Evolutionary conservation across 495 filamentous ascomycete species (phyloP), one percentile per base, ranked within the genome.

Genomic region (Annulohypoxylon nitens): DNA sequence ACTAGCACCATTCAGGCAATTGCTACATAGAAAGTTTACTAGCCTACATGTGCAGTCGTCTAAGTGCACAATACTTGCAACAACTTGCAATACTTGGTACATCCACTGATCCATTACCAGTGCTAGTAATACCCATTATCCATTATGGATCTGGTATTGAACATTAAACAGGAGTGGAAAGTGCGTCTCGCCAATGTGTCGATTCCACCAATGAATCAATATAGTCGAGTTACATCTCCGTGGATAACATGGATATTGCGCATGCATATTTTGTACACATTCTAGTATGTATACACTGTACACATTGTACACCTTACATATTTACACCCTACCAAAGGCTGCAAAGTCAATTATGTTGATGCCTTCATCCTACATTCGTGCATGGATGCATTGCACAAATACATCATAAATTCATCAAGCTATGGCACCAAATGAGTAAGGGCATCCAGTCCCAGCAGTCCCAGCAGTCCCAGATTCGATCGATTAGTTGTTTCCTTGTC

Each of bases 1-100:
- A 7, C 36, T 70, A 70, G 36, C 58, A 70, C 72, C 2, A 34
- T 70, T 67, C 63, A 70, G 67, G 67, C 61, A 70, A 61, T 65
- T 69, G 39, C 50, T 69, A 61, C 60, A 73, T 65, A 61, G 60
- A 73, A 72, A 48, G 54, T 36, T 18, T 55, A 54, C 50, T 9
- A 14, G 33, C n/a, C 58, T 5, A 34, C 39, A 14, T 14, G 39
- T 39, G 9, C 36, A 39, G 11, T 39, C 39, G 39, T 20, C 43
- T 47, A 47, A 12, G 16, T 47, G n/a, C 16, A 12, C 43, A 47
- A 20, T 54, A 64, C 51, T 26, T 39, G 37, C 30, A 30, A 30
- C 3, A 30, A 30, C 30, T 6, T 30, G 16, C 43, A 47, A 20
- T 54, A 64, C 51, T 26, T 39, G 37, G 50, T 65, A 65, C 51